Conservation (phyloP, 768 basidiomycete genomes). For the Agrocybe chaxingu region DNA sequence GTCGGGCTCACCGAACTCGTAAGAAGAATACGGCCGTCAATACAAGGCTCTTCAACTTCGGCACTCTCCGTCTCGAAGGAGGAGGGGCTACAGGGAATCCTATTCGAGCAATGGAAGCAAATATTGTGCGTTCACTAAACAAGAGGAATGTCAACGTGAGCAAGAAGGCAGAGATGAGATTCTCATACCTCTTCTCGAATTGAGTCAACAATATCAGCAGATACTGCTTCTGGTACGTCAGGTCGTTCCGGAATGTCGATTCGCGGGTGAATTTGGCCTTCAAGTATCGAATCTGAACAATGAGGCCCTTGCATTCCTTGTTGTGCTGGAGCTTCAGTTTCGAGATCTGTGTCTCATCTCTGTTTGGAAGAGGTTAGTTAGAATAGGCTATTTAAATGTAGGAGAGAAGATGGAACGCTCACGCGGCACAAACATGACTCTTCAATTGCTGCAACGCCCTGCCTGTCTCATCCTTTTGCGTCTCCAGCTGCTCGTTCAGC, state of each 20-base stretch:
- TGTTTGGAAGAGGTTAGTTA: constrained; percentile 17
- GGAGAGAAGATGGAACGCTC: constrained; percentile 22
- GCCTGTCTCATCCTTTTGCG: constrained; percentile 44
- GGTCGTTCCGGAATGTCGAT: constrained; percentile 64
- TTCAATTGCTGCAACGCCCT: constrained; percentile 44
- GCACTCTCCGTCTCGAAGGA: constrained; percentile 34
- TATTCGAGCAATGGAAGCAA: constrained; percentile 72
- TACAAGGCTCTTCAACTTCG: constrained; percentile 55
- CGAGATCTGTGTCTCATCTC: constrained; percentile 53
- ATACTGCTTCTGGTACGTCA: constrained; percentile 88
- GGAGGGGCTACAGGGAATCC: constrained; percentile 56
- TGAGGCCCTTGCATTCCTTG: constrained; percentile 81
- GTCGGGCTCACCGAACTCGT: constrained; percentile 53
- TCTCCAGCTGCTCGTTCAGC: constrained; percentile 63
- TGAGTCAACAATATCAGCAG: constrained; percentile 68
- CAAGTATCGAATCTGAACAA: constrained; percentile 87
- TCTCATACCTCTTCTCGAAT: constrained; percentile 67
- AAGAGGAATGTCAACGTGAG: background rate
- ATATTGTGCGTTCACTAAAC: constrained; percentile 43
- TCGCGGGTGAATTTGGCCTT: constrained; percentile 84
- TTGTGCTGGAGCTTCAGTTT: constrained; percentile 67
- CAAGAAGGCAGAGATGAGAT: background rate
- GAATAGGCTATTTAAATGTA: background rate
- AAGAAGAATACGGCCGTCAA: constrained; percentile 61
- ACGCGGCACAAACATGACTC: constrained; percentile 60